phyloP scores from a whole-genome alignment of 2,329 filamentous ascomycete genomes.

The Aspergillus udagawae region DNA sequence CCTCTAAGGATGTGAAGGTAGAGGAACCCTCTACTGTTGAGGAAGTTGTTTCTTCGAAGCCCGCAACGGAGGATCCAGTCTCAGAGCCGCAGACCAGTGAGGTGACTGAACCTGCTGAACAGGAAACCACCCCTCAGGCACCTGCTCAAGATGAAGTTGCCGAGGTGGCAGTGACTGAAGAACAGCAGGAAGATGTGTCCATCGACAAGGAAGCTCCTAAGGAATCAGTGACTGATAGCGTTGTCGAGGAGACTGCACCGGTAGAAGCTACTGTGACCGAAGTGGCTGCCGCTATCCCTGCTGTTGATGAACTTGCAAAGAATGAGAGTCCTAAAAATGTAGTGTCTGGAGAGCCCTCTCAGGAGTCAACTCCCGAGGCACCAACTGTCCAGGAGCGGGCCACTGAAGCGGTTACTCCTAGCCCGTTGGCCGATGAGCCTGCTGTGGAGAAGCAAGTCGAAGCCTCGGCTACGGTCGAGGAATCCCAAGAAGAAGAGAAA shows the following conservation, averaged over 20 bases:
- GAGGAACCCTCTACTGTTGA: slow-evolving; percentile 3
- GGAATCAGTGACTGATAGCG: too few relatives aligned
- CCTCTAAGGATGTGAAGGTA: background rate
- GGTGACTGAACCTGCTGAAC: background rate
- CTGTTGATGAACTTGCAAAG: too few relatives aligned
- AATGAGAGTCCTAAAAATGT: too few relatives aligned
- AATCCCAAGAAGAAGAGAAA: background rate
- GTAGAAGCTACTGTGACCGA: too few relatives aligned
- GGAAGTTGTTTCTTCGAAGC: background rate
- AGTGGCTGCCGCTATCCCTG: too few relatives aligned
- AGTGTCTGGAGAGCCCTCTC: too few relatives aligned
- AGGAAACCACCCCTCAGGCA: background rate
- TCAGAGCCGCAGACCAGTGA: background rate
- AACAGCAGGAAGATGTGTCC: background rate
- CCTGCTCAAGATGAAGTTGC: background rate
- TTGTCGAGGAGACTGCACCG: background rate
- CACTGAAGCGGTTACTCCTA: too few relatives aligned
- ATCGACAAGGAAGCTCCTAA: too few relatives aligned
- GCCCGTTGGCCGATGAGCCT: background rate
- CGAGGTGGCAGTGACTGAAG: background rate
- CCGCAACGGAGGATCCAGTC: background rate
- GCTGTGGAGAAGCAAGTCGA: background rate
- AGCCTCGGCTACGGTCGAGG: background rate
- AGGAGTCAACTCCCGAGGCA: too few relatives aligned
- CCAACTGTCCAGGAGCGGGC: too few relatives aligned